Base-by-base conservation (phyloP, 768 basidiomycete genomes). In the Coprinellus micaceus region DNA sequence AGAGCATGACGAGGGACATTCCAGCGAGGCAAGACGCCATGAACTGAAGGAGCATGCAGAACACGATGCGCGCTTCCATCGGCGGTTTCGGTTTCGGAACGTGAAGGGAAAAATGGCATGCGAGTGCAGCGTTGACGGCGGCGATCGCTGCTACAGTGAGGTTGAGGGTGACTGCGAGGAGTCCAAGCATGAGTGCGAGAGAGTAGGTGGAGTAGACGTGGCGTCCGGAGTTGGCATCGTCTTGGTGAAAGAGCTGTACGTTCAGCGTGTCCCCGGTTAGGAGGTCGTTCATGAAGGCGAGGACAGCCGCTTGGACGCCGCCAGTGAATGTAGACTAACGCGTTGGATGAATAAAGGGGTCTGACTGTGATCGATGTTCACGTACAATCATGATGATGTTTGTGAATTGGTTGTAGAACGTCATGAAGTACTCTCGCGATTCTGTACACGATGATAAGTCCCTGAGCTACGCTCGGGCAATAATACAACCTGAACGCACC, bases 21-120 rank as follows among this genome's bases (percentile, higher is more conserved):
- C 49, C 49, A 7, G 49, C 33, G 1, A 51, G 19, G 7, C 49
- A 29, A 13, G 49, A 51, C n/a, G 49, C 49, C 6, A 51, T 51
- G 29, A 36, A 51, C 21, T 51, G 49, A 1, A 51, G 13, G 49
- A 51, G 15, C 49, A 51, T 51, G 33, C 49, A 51, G 33, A 51
- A 36, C 1, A 36, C 30, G 49, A 51, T 37, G 4, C 49, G 49
- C 3, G 49, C 49, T 37, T 51, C 49, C 30, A 51, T 33, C 2
- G 49, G 10, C 2, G 33, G 29, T 7, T 37, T 51, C 13, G 15
- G 2, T 2, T 36, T 10, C 3, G 49, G 49, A 17, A 15, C 36
- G 49, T 51, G 29, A 15, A 51, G 17, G 1, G 49, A 36, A 29
- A 51, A 51, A 30, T 51, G 49, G 21, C 49, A 51, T 24, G 49